Evolutionary conservation across 352 stramenopile species (phyloP), one percentile per base, ranked within the genome.

Genomic region (Globisporangium ultimum): DNA sequence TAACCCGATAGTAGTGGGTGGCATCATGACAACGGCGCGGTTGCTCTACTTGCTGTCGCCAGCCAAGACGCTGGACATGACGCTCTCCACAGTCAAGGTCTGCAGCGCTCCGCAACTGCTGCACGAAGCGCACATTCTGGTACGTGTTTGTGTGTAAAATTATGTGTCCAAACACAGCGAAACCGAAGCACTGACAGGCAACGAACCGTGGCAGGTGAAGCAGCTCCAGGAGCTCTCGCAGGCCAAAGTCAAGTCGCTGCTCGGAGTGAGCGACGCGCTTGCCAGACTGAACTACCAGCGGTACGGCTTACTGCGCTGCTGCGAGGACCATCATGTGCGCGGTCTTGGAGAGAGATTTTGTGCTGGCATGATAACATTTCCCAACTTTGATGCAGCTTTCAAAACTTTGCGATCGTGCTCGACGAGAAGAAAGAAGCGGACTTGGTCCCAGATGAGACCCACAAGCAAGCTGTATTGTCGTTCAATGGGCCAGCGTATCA

Each of bases 401-500:
- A 91, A 67, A 20, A 54, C 4, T 92, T 92, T 54, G 79, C 84
- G 55, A 63, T 71, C 48, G 53, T 70, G 20, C 63, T 64, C 2
- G 56, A 59, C 0, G 59, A 61, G 18, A 61, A 41, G 45, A n/a
- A 34, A 18, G 3, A 64, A 43, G 7, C 66, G 62, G n/a, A 38
- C 2, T 20, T 38, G 6, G 43, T 28, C 10, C 68, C 83, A 1
- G 73, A 48, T n/a, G 68, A 68, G 22, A 71, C 51, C 3, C 73
- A 89, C 60, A 95, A 93, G 66, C 85, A 93, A 48, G 82, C 76
- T 0, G 72, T 68, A 1, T 58, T 96, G 46, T 63, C 86, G 11
- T 96, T 96, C 62, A 84, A 96, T 43, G 89, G 89, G 11, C 87
- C 87, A 6, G 88, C 87, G 9, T 97, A 90, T 64, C 77, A 82